Evolutionary conservation across 306 rosid genomes (phyloP).

Genomic region (Styphnolobium japonicum): DNA sequence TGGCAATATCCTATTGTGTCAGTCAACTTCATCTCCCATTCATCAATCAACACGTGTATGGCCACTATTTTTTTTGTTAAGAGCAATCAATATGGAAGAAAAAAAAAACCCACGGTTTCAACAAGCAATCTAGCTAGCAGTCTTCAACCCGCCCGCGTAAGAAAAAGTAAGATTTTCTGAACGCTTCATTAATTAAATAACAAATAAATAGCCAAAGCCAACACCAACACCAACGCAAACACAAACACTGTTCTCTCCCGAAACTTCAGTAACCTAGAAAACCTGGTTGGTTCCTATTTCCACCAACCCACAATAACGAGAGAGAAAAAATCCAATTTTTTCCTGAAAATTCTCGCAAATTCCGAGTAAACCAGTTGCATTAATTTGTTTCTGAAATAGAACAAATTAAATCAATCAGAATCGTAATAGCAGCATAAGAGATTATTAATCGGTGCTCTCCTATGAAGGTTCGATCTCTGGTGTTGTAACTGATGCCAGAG

Average conservation of each 20-base stretch:
- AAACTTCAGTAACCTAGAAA: neutral
- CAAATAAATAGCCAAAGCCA: neutral
- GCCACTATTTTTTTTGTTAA: too few relatives aligned
- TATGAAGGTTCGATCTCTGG: slow-evolving; percentile 35
- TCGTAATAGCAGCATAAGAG: too few relatives aligned
- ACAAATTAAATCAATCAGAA: neutral
- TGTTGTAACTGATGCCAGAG: slow-evolving; percentile 1
- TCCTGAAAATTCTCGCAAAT: neutral
- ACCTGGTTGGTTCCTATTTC: neutral
- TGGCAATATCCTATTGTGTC: neutral
- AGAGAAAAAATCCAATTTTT: too few relatives aligned
- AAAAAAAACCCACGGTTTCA: neutral
- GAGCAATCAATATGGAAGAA: too few relatives aligned
- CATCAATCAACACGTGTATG: neutral
- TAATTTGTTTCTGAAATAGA: neutral
- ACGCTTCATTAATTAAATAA: too few relatives aligned
- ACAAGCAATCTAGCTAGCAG: neutral
- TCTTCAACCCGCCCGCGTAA: neutral
- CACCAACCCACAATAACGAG: neutral
- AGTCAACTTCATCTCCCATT: neutral
- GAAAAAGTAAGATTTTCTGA: neutral
- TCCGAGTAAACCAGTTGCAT: neutral
- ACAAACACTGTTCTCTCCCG: neutral
- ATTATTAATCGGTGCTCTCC: neutral
- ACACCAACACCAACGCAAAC: neutral